Evolutionary conservation across 164 flowering plant species (phyloP).

Genomic region (Tetracentron sinense): DNA sequence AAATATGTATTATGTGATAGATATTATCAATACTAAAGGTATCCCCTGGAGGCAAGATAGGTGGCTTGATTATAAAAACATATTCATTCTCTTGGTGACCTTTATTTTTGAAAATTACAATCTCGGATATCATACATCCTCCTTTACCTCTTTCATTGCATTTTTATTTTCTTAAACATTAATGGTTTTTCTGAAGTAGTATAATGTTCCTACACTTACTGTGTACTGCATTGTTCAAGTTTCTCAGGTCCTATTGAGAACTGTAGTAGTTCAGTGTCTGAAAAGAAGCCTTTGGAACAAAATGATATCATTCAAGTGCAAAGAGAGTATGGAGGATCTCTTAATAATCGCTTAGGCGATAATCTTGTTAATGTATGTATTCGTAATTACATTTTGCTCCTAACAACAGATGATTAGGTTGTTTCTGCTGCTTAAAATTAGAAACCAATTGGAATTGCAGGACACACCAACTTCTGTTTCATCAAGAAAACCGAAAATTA

Average conservation of each 20-base stretch:
- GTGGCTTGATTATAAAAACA: too few relatives aligned
- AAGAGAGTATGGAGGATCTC: conserved; percentile 29
- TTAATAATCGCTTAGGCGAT: conserved; percentile 28
- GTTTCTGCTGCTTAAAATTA: conserved; percentile 10
- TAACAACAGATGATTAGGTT: background rate
- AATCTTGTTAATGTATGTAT: conserved; percentile 40
- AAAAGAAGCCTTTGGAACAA: conserved; percentile 33
- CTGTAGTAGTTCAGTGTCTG: conserved; percentile 27
- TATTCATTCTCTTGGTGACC: too few relatives aligned
- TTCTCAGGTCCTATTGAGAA: conserved; percentile 76
- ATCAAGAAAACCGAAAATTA: conserved; percentile 54
- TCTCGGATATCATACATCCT: background rate
- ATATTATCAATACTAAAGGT: too few relatives aligned
- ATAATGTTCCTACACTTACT: conserved; percentile 35
- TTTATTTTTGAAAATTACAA: too few relatives aligned
- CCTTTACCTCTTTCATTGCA: background rate
- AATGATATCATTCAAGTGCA: conserved; percentile 29
- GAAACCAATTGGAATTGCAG: conserved; percentile 39
- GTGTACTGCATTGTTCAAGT: conserved; percentile 62
- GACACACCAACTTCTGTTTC: conserved; percentile 32
- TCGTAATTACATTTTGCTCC: conserved; percentile 9
- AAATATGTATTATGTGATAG: too few relatives aligned
- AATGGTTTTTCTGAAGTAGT: background rate
- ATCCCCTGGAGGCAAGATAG: too few relatives aligned
- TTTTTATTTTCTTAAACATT: background rate